Conservation (phyloP, 129 eudicot genomes). For the Chrysanthemum lavandulifolium region DNA sequence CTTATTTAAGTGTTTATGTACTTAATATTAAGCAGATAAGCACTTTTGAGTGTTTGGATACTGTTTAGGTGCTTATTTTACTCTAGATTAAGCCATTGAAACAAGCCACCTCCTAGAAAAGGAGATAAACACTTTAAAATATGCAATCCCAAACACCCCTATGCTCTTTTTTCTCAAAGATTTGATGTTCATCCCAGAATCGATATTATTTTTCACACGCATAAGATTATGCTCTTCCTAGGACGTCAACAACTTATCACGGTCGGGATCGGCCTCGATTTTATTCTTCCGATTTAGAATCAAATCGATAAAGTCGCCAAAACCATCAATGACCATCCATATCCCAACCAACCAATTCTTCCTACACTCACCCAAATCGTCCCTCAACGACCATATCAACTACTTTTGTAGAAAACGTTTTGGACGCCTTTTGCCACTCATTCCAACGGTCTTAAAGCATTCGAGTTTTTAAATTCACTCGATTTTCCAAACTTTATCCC, state of each 20-base stretch:
- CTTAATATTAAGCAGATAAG: too few species aligned
- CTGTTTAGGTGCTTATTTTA: too few species aligned
- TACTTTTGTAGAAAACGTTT: conserved; percentile 62
- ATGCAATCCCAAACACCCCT: too few species aligned
- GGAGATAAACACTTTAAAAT: too few species aligned
- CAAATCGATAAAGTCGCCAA: conserved; percentile 47
- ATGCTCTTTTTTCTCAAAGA: too few species aligned
- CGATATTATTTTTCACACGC: neutral
- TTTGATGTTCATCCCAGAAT: too few species aligned
- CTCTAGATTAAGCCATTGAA: too few species aligned
- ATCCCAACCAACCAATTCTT: conserved; percentile 52
- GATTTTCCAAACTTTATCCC: conserved; percentile 42
- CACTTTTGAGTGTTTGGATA: too few species aligned
- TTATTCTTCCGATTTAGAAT: conserved; percentile 34
- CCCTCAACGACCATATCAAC: conserved; percentile 41
- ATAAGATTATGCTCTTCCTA: conserved; percentile 28
- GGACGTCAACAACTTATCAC: conserved; percentile 21
- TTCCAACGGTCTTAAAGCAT: conserved; percentile 77
- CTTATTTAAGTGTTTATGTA: too few species aligned
- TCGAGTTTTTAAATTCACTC: conserved; percentile 64
- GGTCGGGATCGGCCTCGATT: conserved; percentile 22
- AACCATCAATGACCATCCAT: conserved; percentile 71
- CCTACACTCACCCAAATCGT: conserved; percentile 45
- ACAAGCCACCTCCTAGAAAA: too few species aligned
- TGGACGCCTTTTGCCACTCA: conserved; percentile 75